Evolutionary conservation across 371 early-diverging fungal genomes (phyloP), one percentile per base, ranked within the genome.

Genomic region (Lichtheimia ramosa): DNA sequence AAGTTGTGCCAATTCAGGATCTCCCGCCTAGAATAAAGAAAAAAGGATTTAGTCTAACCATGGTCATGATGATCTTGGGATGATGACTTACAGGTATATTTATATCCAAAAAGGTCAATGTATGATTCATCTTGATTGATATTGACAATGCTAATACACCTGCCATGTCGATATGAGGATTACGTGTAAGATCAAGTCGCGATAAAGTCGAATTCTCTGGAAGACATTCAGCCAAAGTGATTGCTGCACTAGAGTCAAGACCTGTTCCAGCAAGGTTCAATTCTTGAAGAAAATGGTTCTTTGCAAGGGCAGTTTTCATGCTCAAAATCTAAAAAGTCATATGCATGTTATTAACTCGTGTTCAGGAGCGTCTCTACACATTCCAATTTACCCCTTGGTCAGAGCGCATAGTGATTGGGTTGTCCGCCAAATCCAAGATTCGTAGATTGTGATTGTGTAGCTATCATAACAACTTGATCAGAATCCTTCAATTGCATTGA

Each of bases 141-240:
- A 89, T 84, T 3, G 92, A 75, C 16, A 93, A 71, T 2, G 92
- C 94, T 81, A 93, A 83, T 12, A 90, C 73, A 21, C 94, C 94
- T 0, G 92, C 92, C 73, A 88, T 77, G 46, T 86, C 87, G 52
- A 93, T 86, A 8, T 75, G 70, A 0, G 89, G 87, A 69, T 93
- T 93, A 25, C 81, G 76, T 4, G 91, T 86, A 41, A 93, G 69
- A 63, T 93, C 92, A 58, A 93, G 75, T 56, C 88, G 82, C 40
- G 76, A 68, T 21, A 93, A 71, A 25, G 77, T 59, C 7, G 68
- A 68, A 16, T 86, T 89, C 54, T 91, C 89, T 2, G 94, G 92
- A 58, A 93, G 66, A 46, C 83, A 76, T 72, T 93, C 94, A 8
- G 94, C 92, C 21, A 93, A 66, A 3, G 88, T 83, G 51, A 93